Percentiles rank a stretch among this genome's conserved stretches.
phyloP scores from a whole-genome alignment of 495 filamentous ascomycete genomes.

The Penicillium subrubescens region DNA sequence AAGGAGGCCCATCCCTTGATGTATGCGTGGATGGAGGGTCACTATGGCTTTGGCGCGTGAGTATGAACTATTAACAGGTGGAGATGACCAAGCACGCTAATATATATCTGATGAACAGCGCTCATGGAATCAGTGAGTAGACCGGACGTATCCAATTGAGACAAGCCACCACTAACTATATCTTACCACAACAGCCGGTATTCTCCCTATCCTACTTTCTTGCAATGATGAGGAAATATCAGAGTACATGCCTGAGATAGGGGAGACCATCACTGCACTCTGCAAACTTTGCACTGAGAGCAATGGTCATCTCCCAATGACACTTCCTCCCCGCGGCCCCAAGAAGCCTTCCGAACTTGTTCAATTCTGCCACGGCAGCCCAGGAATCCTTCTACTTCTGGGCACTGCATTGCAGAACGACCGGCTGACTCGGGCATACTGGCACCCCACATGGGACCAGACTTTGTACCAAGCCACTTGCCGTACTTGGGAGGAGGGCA shows the following conservation, averaged over 20 bases:
- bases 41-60: conserved; percentile 47
- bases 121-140: conserved; percentile 38
- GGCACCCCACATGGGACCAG: conserved; percentile 47
- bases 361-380: conserved; percentile 51
- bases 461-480: conserved; percentile 38
- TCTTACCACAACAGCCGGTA: conserved; percentile 33
- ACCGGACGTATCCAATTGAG: background rate
- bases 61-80: conserved; percentile 11
- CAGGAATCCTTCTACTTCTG: conserved; percentile 43
- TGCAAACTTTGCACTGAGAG: conserved; percentile 37
- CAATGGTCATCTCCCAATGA: conserved; percentile 48
- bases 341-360: conserved; percentile 35
- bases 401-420: conserved; percentile 34
- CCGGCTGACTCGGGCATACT: conserved; percentile 28
- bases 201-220: conserved; percentile 46
- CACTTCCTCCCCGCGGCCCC: conserved; percentile 26
- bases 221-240: conserved; percentile 32
- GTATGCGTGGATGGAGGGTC: conserved; percentile 48
- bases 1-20: conserved; percentile 45
- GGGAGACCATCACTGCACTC: conserved; percentile 42
- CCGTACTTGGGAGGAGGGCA: conserved; percentile 50
- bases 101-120: conserved; percentile 16
- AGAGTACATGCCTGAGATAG: conserved; percentile 38
- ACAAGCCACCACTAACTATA: background rate
- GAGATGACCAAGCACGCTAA: conserved; percentile 3